These are phyloP conservation scores for Xanthoconium purpureum DNA, from an alignment of 768 basidiomycete genomes.

Conservation along the genomic window DNA sequence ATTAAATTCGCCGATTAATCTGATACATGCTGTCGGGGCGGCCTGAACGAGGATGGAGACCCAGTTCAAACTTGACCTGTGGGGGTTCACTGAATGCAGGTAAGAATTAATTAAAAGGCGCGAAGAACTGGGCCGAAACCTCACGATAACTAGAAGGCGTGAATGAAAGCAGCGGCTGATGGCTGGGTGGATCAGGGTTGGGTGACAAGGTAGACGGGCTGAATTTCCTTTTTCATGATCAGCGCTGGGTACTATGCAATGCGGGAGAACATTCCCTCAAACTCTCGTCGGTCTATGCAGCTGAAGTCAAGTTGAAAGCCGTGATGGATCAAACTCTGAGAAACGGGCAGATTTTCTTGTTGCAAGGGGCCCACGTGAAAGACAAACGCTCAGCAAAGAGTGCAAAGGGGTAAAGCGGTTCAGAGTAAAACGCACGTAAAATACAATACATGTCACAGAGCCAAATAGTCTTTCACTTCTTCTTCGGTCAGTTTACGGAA, in stretches of 20 bases:
- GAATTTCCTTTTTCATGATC: constrained; percentile 31
- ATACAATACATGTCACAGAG: constrained; percentile 53
- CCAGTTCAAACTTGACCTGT: constrained; percentile 7
- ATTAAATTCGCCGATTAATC: constrained; percentile 15
- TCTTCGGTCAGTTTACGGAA: constrained; percentile 96
- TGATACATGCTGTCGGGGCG: constrained; percentile 6
- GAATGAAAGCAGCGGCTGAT: constrained; percentile 25
- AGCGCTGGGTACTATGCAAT: constrained; percentile 13
- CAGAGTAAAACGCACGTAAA: constrained; percentile 31
- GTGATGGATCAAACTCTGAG: constrained; percentile 1
- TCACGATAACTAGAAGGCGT: constrained; percentile 31
- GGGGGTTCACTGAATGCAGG: constrained; percentile 14
- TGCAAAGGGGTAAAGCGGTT: constrained; percentile 7
- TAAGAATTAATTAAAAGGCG: constrained; percentile 28
- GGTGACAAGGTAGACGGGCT: constrained; percentile 17
- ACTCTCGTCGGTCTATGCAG: constrained; percentile 6
- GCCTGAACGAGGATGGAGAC: constrained; percentile 15
- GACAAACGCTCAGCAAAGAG: constrained; percentile 16
- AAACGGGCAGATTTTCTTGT: neutral
- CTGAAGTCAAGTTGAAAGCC: constrained; percentile 6
- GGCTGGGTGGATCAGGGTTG: constrained; percentile 30
- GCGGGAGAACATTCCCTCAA: constrained; percentile 4
- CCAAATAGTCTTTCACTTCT: constrained; percentile 94
- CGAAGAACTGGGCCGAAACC: constrained; percentile 25
- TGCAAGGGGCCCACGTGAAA: constrained; percentile 9